phyloP scores from a whole-genome alignment of 176 grass and related monocot genomes.

The Oryza meridionalis region DNA sequence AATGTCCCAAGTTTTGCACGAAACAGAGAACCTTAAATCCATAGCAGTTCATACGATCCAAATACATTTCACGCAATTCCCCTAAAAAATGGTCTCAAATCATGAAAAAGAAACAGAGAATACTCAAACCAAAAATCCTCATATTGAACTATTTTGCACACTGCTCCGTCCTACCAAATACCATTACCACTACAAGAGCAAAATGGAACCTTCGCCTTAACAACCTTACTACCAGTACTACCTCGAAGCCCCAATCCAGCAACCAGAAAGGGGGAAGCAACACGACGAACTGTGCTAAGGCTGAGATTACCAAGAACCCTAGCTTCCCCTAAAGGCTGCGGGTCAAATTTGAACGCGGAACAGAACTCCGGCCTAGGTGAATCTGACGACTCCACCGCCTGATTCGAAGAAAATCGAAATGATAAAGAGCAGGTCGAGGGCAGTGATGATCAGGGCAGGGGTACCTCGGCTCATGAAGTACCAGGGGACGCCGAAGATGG shows the following conservation, averaged over 20 bases:
- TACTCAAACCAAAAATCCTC: not conserved
- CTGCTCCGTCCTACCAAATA: not conserved
- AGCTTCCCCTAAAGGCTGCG: constrained; percentile 2
- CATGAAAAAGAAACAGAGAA: not conserved
- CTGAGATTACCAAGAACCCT: constrained; percentile 32
- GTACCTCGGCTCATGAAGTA: constrained; percentile 79
- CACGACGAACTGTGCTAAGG: not conserved
- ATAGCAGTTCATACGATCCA: not conserved
- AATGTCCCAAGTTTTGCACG: not conserved
- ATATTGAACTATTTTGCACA: not conserved
- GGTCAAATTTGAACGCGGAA: not conserved
- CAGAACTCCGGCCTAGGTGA: not conserved
- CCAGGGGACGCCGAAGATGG: constrained; percentile 79
- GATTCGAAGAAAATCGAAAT: not conserved
- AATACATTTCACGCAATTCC: too few species aligned
- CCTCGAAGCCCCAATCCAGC: not conserved
- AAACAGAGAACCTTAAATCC: not conserved
- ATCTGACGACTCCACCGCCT: not conserved
- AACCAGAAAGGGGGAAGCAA: not conserved
- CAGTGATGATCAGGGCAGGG: not conserved
- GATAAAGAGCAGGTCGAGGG: not conserved
- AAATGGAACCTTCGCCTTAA: not conserved
- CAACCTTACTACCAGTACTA: not conserved
- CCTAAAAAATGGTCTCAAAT: not conserved
- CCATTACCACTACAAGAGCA: not conserved